phyloP scores from a whole-genome alignment of 2,329 filamentous ascomycete genomes.

The Torrubiellomyces zombiae region DNA sequence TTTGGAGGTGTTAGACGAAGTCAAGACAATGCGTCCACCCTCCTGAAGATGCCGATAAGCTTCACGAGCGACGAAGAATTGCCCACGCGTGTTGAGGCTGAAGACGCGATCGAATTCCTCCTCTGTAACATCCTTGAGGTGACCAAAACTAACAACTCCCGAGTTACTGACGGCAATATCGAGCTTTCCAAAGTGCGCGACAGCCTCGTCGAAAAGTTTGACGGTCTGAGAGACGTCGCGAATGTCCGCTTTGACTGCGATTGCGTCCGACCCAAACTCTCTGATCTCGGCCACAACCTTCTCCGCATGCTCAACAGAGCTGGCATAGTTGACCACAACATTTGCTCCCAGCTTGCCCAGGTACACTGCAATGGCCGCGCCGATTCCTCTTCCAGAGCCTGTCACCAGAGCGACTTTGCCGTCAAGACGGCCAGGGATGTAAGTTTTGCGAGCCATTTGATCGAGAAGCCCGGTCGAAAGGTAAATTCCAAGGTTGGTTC shows the following conservation, averaged over 20 bases:
- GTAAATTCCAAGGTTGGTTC: too few relatives aligned
- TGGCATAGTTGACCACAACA: constrained; percentile 42
- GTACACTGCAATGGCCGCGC: constrained; percentile 39
- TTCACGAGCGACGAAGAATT: constrained; percentile 57
- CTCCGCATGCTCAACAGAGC: constrained; percentile 38
- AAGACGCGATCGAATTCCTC: constrained; percentile 60
- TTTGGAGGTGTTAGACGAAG: constrained; percentile 53
- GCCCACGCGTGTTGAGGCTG: constrained; percentile 49
- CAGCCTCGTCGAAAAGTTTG: constrained; percentile 44
- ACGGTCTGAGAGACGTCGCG: constrained; percentile 46
- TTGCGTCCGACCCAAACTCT: constrained; percentile 40
- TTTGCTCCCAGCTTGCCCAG: constrained; percentile 39
- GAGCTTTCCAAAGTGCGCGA: constrained; percentile 47
- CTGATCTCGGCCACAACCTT: constrained; percentile 36
- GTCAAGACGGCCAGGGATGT: constrained; percentile 8
- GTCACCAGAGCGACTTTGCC: constrained; percentile 20
- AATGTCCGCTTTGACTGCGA: constrained; percentile 52
- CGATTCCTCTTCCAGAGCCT: constrained; percentile 37
- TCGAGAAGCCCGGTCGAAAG: too few relatives aligned
- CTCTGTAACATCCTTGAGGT: constrained; percentile 50
- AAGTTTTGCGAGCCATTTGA: too few relatives aligned
- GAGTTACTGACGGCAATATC: constrained; percentile 57
- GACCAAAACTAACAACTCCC: constrained; percentile 51
- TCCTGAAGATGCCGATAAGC: constrained; percentile 53
- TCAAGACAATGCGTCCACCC: constrained; percentile 55